These are phyloP conservation scores for Nicotiana attenuata DNA, from an alignment of 257 asterid genomes.

Conservation along the genomic window DNA sequence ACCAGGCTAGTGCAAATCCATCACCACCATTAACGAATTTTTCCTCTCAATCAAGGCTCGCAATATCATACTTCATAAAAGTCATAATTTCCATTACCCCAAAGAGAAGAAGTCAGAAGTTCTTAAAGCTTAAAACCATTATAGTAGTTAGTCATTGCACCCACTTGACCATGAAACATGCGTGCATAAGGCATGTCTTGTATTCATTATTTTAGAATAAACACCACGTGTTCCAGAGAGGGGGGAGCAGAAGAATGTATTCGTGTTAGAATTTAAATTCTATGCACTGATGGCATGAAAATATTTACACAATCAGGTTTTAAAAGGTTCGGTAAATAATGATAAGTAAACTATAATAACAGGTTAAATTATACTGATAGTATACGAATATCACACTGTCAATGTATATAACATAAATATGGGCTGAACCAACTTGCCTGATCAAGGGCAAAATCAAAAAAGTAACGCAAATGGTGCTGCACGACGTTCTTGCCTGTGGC, in stretches of 20 bases:
- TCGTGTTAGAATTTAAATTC: background rate
- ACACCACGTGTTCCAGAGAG: background rate
- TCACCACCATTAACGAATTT: background rate
- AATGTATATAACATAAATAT: too few species aligned
- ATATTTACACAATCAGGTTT: too few species aligned
- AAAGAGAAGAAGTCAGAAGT: background rate
- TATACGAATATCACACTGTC: too few species aligned
- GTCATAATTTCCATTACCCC: background rate
- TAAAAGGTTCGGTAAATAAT: too few species aligned
- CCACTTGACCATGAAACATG: background rate
- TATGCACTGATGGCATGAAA: too few species aligned
- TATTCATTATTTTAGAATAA: background rate
- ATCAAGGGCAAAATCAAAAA: constrained; percentile 67
- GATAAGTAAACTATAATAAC: too few species aligned
- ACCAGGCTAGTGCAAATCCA: background rate
- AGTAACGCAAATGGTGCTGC: constrained; percentile 38
- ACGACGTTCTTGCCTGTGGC: constrained; percentile 42
- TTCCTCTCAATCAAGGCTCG: background rate
- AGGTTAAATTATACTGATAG: too few species aligned
- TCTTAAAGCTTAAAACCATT: background rate
- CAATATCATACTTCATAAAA: background rate
- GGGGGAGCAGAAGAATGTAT: background rate
- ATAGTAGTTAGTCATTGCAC: background rate
- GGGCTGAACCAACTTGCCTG: constrained; percentile 53
- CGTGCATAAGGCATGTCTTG: background rate